A percentile compares a stretch with the other conserved stretches of the same genome.
These are phyloP conservation scores for Trichoderma koningii DNA, from an alignment of 2,329 filamentous ascomycete species.

Conservation along the genomic window DNA sequence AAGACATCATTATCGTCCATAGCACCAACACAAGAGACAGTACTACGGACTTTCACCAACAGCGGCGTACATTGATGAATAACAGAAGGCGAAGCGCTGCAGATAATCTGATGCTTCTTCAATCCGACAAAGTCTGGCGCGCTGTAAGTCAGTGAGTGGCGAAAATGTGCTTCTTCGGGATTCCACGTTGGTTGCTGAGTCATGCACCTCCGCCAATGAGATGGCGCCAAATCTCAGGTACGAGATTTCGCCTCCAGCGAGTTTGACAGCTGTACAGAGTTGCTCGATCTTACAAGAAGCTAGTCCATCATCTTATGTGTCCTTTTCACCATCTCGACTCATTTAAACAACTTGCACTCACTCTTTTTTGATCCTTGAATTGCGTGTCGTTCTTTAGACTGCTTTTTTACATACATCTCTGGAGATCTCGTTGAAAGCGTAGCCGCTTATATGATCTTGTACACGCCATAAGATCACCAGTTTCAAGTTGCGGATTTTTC, in stretches of 20 bases:
- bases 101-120: neutral
- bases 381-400: neutral
- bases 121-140: neutral
- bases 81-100: no score
- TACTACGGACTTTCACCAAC: neutral
- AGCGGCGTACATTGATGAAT: neutral
- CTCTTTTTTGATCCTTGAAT: neutral
- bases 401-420: neutral
- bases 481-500: no score
- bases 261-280: slow-evolving; percentile 3
- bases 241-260: slow-evolving; percentile 25
- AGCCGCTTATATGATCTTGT: neutral
- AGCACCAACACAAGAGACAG: no score
- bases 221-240: slow-evolving; percentile 26
- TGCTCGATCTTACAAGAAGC: neutral
- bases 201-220: slow-evolving; percentile 25
- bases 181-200: slow-evolving; percentile 22
- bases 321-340: slow-evolving; percentile 29
- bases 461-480: neutral
- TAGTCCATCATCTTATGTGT: slow-evolving; percentile 27
- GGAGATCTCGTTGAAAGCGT: neutral
- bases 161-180: neutral
- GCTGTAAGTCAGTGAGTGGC: neutral
- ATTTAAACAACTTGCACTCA: slow-evolving; percentile 17
- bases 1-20: no score